Evolutionary conservation across 2,329 filamentous ascomycete species (phyloP), one percentile per base, ranked within the genome.

Genomic region (Calonectria montana): DNA sequence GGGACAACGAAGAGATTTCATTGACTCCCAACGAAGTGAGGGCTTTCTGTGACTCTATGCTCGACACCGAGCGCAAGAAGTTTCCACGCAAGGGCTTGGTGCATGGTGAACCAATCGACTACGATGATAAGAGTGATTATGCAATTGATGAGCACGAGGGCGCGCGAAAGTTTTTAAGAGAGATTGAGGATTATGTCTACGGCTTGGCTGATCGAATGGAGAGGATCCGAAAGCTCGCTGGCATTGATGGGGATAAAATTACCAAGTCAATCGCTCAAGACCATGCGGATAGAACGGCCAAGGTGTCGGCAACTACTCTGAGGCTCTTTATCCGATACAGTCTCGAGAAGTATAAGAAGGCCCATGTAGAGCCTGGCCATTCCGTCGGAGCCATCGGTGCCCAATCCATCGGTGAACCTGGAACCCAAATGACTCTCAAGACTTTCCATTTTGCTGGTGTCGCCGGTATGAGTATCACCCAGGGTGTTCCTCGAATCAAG

Each of bases 401-500:
- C 1, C 97, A 99, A 83, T 98, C 96, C 1, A 99, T 99, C 78
- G 97, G 97, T 84, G 97, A 99, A 81, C 97, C 97, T 0, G 97
- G 97, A 82, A 99, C 97, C 0, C 97, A 99, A 84, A 99, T 99
- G 97, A 99, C 97, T 1, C 86, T 99, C 75, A 98, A 98, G 86
- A 98, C 97, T 81, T 98, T 98, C 91, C 97, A 98, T 93, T 99
- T 99, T 87, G 97, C 97, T 81, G 97, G 97, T 94, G 97, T 99
- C 75, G 97, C 97, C 50, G 96, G 96, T 83, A 98, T 99, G 97
- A 98, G 95, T 89, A 98, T 99, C 81, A 99, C 97, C 0, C 95
- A 98, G 81, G 97, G 97, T 94, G 97, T 99, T 8, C 97, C 97
- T 1, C 96, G 97, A 92, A 99, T 99, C 87, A 99, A 99, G 86